A percentile compares a stretch with the other conserved stretches of the same genome.
Conservation (phyloP, 331 rosid species). For the Quercus tomentella region DNA sequence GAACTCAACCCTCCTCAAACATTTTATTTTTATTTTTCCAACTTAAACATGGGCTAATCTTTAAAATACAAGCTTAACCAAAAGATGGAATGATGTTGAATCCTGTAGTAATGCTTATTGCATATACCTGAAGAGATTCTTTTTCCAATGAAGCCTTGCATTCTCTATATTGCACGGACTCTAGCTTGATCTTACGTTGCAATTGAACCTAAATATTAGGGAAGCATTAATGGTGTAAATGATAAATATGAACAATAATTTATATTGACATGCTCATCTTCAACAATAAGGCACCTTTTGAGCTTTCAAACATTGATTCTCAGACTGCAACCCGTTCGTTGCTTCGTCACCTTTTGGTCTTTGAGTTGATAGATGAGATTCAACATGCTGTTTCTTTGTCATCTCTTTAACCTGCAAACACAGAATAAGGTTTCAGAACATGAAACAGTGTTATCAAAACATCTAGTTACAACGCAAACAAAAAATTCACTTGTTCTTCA, state of each 20-base stretch:
- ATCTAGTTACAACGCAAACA: neutral
- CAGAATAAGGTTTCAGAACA: neutral
- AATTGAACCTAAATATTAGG: constrained; percentile 62
- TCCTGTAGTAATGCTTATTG: constrained; percentile 11
- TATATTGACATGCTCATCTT: neutral
- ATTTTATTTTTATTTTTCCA: neutral
- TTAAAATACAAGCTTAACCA: neutral
- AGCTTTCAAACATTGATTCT: constrained; percentile 75
- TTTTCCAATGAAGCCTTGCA: constrained; percentile 68
- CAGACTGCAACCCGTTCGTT: constrained; percentile 50
- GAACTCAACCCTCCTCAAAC: neutral
- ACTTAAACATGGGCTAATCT: constrained; percentile 1
- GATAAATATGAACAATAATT: neutral
- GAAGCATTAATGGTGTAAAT: constrained; percentile 1
- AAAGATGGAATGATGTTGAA: neutral
- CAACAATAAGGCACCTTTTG: constrained; percentile 57
- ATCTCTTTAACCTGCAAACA: constrained; percentile 59
- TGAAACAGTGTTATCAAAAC: neutral
- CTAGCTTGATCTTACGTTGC: constrained; percentile 74
- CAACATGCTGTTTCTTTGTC: constrained; percentile 64
- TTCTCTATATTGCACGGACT: constrained; percentile 67
- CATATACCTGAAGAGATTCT: constrained; percentile 76
- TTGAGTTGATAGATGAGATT: constrained; percentile 71
- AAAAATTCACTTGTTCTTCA: constrained; percentile 61
- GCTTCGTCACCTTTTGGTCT: constrained; percentile 59